Evolutionary conservation across 129 eudicot species (phyloP), one percentile per base, ranked within the genome.

Genomic region (Artemisia argyi): DNA sequence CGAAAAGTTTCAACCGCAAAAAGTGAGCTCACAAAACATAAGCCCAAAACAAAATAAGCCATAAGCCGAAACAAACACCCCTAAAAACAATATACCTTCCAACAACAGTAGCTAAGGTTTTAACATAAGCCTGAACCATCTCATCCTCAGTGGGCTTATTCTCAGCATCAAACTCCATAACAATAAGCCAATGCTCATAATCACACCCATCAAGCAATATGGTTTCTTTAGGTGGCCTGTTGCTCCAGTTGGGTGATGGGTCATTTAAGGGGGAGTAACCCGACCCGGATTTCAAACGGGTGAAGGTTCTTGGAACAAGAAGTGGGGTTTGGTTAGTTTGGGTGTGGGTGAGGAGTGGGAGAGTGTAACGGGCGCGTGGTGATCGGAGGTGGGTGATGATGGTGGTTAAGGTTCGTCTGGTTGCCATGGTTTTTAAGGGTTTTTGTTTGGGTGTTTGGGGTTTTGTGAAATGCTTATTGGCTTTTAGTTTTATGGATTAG

Each of bases 171-270:
- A 94, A 94, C 83, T 94, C 99, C 99, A 94, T 84, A 12, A 94
- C 96, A 0, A 94, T 90, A 46, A 94, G 91, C 99, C 99, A 94
- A 39, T 94, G 97, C 74, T 94, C 99, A 61, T 90, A 94, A 74
- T 94, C 99, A 68, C 99, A 94, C 3, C 99, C 99, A 32, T 94
- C 99, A 24, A 94, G 84, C 42, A 90, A 76, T 18, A 94, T 90
- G 42, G 99, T 90, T 77, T 86, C 97, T 80, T 88, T 94, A 1
- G 99, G 99, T 6, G 99, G 99, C 1, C 99, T 91, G 56, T 94
- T 94, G 85, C 87, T 94, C 99, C 99, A 94, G 84, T 94, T 94
- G 16, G 99, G 97, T 5, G 99, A 83, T 57, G 97, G 89, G 82
- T 94, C 97, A 61, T 94, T 94, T 35, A 94, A 73, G 1, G 99